Evolutionary conservation across 1,284 basidiomycete genomes (phyloP).

Genomic region (Ceratobasidium sp.): DNA sequence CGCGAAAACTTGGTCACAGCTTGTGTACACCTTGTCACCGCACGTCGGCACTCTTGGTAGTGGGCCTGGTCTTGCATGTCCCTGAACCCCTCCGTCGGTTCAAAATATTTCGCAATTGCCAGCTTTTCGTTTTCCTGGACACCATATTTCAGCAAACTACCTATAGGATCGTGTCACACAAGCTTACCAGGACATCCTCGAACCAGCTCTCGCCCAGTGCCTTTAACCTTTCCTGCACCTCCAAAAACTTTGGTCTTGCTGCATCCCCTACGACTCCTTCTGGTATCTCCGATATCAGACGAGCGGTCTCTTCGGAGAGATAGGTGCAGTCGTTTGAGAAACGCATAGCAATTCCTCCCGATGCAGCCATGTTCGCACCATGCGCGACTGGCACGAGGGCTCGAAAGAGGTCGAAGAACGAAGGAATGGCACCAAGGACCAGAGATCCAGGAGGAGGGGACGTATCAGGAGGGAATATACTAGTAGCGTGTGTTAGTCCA

Average conservation of each 20-base stretch:
- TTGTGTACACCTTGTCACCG: constrained; percentile 73
- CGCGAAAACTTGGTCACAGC: constrained; percentile 73
- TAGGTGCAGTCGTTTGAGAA: constrained; percentile 89
- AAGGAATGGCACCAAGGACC: constrained; percentile 68
- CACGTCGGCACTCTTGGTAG: constrained; percentile 80
- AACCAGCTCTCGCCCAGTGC: constrained; percentile 73
- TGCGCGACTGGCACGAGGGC: constrained; percentile 83
- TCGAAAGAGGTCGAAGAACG: constrained; percentile 82
- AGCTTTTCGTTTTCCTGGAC: constrained; percentile 61
- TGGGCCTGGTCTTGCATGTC: constrained; percentile 79
- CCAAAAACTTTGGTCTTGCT: constrained; percentile 62
- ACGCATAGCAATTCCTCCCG: constrained; percentile 74
- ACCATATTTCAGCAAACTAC: neutral
- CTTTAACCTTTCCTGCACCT: constrained; percentile 62
- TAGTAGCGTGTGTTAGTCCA: neutral
- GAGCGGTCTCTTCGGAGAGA: constrained; percentile 59
- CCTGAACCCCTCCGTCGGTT: constrained; percentile 75
- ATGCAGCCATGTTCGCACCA: constrained; percentile 62
- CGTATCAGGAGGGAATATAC: constrained; percentile 43
- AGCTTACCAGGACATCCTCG: constrained; percentile 71
- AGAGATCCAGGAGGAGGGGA: constrained; percentile 47
- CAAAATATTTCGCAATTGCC: constrained; percentile 61
- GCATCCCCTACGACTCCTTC: constrained; percentile 50
- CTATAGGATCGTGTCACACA: constrained; percentile 14
- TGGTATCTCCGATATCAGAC: constrained; percentile 60